Evolutionary conservation across 495 filamentous ascomycete genomes (phyloP).

Genomic region (Aspergillus saccharolyticus): DNA sequence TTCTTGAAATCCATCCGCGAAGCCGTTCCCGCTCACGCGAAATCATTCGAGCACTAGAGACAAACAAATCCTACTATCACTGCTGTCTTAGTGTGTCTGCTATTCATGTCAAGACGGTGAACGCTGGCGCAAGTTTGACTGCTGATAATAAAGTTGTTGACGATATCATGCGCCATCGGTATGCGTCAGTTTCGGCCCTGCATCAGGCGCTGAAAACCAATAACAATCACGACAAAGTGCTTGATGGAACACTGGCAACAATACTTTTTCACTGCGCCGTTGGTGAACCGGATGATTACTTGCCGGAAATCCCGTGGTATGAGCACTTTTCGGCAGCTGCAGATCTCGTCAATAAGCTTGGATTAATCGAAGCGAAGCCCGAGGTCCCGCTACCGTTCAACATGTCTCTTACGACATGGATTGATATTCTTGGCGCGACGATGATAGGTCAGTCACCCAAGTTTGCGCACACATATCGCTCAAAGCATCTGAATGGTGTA

Average conservation of each 20-base stretch:
- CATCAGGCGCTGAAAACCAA: conserved; percentile 68
- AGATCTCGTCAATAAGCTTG: conserved; percentile 71
- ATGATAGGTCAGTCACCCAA: conserved; percentile 76
- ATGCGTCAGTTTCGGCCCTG: conserved; percentile 78
- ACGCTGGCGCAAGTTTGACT: conserved; percentile 41
- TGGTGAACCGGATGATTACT: conserved; percentile 69
- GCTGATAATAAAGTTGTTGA: conserved; percentile 69
- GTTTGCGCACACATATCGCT: conserved; percentile 86
- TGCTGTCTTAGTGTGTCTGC: conserved; percentile 92
- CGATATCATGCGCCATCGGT: conserved; percentile 89
- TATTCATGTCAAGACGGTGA: conserved; percentile 69
- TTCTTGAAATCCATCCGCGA: conserved; percentile 76
- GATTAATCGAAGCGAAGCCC: neutral
- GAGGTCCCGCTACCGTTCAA: conserved; percentile 36
- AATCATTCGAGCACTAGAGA: conserved; percentile 73
- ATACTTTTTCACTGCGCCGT: conserved; percentile 95
- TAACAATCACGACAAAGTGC: conserved; percentile 75
- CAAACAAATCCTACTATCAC: conserved; percentile 85
- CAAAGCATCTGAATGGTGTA: conserved; percentile 69
- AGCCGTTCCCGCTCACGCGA: conserved; percentile 67
- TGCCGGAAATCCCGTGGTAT: conserved; percentile 93
- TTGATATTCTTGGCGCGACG: conserved; percentile 91
- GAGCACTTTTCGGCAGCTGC: conserved; percentile 86
- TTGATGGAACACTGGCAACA: conserved; percentile 90
- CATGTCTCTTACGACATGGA: conserved; percentile 89